A percentile compares a stretch with the other conserved stretches of the same genome.
Evolutionary conservation across 164 flowering plant species (phyloP).

Genomic region (Cinnamomum chago): DNA sequence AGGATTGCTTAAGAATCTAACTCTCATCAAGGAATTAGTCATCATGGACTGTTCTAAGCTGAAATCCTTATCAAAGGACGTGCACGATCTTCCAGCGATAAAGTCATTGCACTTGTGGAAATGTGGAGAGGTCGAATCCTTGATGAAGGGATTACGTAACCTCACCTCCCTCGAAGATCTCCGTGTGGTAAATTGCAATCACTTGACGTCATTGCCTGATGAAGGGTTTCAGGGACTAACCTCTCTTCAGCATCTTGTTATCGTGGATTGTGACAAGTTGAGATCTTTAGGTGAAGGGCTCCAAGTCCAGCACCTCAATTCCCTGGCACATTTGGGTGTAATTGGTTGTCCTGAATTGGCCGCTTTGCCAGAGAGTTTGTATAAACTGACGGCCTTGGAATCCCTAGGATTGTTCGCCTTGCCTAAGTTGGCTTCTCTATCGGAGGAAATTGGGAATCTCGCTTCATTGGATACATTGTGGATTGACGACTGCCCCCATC

Average conservation of each 20-base stretch:
- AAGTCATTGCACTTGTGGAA: slow-evolving; percentile 1
- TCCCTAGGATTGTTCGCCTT: rapidly evolving
- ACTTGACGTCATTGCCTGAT: not conserved
- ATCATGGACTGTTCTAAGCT: slow-evolving; percentile 12
- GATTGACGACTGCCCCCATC: not conserved
- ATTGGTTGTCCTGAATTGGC: not conserved
- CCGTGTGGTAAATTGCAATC: no score
- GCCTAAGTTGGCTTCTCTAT: not conserved
- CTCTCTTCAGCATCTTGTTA: not conserved
- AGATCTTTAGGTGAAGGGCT: not conserved
- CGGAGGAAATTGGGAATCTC: not conserved
- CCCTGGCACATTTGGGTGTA: not conserved
- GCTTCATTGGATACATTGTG: not conserved
- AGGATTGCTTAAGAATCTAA: slow-evolving; percentile 4
- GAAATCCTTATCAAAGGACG: slow-evolving; percentile 1
- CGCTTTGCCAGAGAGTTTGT: not conserved
- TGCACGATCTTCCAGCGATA: slow-evolving; percentile 1
- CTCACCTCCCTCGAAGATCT: slow-evolving; percentile 11
- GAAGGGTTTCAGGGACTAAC: not conserved
- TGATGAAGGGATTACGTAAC: slow-evolving; percentile 9
- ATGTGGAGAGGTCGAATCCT: slow-evolving; percentile 3
- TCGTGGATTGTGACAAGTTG: rapidly evolving
- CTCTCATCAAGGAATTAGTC: not conserved
- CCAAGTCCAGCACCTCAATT: not conserved
- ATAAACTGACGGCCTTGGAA: not conserved